Evolutionary conservation across 2,329 filamentous ascomycete species (phyloP).

Genomic region (Sclerotinia borealis): DNA sequence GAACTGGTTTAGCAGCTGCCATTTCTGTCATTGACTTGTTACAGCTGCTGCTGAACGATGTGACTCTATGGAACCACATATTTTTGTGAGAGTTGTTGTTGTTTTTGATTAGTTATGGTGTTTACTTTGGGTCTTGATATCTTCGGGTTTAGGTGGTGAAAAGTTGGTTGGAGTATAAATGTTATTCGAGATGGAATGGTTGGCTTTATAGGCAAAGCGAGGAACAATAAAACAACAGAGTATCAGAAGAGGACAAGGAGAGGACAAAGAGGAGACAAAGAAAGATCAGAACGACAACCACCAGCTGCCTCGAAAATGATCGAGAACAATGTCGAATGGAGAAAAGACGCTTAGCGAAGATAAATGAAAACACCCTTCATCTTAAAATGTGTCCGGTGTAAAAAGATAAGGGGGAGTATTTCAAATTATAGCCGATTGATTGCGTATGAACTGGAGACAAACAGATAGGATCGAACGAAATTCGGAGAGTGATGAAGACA

Average conservation of each 20-base stretch:
- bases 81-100: not conserved
- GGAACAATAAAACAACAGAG: not conserved
- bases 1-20: not conserved
- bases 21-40: too few relatives aligned
- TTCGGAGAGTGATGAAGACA: not conserved
- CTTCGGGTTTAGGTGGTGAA: not conserved
- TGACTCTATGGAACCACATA: not conserved
- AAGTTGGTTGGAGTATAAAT: not conserved
- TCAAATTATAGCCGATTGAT: not conserved
- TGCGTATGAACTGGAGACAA: not conserved
- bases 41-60: not conserved
- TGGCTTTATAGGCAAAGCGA: not conserved
- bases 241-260: too few relatives aligned
- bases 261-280: not conserved
- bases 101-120: not conserved
- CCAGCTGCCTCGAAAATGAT: not conserved
- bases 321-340: not conserved
- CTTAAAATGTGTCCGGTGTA: not conserved
- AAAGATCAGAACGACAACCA: not conserved
- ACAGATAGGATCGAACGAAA: not conserved
- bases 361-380: not conserved
- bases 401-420: not conserved
- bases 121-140: not conserved
- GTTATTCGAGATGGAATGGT: not conserved
- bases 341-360: not conserved